Evolutionary conservation across 2,329 filamentous ascomycete species (phyloP).

Genomic region (Teratosphaeria pseudoeucalypti): DNA sequence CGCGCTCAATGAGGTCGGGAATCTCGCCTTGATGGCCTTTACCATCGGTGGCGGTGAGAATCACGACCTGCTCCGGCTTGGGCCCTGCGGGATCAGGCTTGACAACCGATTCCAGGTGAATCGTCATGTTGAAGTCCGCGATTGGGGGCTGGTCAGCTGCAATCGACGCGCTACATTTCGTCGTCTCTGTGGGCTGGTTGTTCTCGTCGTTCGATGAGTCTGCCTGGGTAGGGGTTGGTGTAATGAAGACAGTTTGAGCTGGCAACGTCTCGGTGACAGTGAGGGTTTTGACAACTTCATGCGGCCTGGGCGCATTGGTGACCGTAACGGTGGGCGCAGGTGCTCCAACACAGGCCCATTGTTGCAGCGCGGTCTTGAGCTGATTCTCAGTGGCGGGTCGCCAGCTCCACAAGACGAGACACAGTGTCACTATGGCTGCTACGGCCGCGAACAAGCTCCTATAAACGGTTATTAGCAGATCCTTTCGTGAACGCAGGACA

Average conservation of each 20-base stretch:
- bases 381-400: neutral
- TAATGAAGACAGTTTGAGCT: neutral
- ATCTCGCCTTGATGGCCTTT: neutral
- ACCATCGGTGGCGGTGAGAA: neutral
- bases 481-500: neutral
- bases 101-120: neutral
- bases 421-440: neutral
- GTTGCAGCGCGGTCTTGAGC: neutral
- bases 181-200: neutral
- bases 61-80: neutral
- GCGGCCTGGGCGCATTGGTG: neutral
- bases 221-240: neutral
- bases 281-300: neutral
- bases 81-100: neutral
- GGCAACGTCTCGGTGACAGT: neutral
- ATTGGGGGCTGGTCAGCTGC: neutral
- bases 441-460: neutral
- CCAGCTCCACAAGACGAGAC: neutral
- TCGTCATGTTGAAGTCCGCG: neutral
- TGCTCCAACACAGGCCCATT: neutral
- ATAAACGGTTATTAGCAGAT: neutral
- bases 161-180: neutral
- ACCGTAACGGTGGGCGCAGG: neutral
- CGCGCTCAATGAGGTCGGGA: neutral
- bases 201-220: neutral